A percentile compares a stretch with the other conserved stretches of the same genome.
phyloP scores from a whole-genome alignment of 1,284 basidiomycete genomes.

The Volvariella surrecta region DNA sequence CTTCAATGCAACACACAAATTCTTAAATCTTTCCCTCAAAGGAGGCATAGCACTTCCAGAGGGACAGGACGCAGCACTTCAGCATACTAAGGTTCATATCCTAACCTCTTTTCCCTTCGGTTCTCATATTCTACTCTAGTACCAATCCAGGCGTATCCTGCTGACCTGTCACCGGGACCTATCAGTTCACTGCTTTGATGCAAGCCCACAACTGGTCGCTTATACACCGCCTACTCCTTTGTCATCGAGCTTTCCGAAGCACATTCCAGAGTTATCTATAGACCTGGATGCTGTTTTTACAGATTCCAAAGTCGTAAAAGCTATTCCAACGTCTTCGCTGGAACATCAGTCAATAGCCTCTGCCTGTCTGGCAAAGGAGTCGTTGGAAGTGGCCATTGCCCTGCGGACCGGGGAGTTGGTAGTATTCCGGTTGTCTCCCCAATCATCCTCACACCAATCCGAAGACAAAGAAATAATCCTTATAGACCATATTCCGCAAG shows the following conservation, averaged over 20 bases:
- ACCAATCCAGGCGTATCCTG: constrained; percentile 62
- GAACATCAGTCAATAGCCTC: constrained; percentile 37
- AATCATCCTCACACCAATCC: constrained; percentile 11
- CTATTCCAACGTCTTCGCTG: constrained; percentile 21
- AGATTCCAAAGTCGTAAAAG: constrained; percentile 31
- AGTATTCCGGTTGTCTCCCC: constrained; percentile 42
- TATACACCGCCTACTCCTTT: constrained; percentile 35
- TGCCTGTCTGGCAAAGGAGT: constrained; percentile 53
- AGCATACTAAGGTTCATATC: constrained; percentile 44
- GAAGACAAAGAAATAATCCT: constrained; percentile 38
- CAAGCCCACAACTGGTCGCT: constrained; percentile 59
- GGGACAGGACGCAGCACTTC: constrained; percentile 31
- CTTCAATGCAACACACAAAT: constrained; percentile 7
- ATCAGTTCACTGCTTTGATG: constrained; percentile 60
- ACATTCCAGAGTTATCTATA: constrained; percentile 56
- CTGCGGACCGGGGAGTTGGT: constrained; percentile 61
- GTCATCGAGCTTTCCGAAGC: constrained; percentile 49
- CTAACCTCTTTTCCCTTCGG: too few species aligned
- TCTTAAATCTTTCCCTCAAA: constrained; percentile 18
- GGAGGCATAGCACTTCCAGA: constrained; percentile 42
- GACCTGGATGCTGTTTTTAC: constrained; percentile 42
- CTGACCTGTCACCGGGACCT: constrained; percentile 58
- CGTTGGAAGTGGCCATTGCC: constrained; percentile 58
- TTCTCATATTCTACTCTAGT: constrained; percentile 24
- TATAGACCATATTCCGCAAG: constrained; percentile 33